Evolutionary conservation across 73 alveolate genomes (phyloP).

Genomic region (Symbiodinium natans): DNA sequence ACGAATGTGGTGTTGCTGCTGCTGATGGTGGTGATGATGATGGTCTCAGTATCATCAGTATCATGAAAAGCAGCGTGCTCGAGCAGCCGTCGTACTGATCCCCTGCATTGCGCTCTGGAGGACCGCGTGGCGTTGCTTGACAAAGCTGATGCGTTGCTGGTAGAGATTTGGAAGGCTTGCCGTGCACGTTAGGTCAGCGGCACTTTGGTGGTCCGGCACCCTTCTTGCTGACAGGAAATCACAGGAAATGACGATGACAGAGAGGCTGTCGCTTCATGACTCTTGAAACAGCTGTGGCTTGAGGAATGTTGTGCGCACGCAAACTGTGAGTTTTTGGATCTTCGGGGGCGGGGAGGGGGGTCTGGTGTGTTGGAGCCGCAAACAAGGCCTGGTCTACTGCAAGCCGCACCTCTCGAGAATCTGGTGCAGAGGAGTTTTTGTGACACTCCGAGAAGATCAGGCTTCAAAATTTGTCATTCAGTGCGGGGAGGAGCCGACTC

Average conservation of each 20-base stretch:
- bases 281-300: too few relatives aligned
- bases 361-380: not conserved
- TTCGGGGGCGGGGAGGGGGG: too few relatives aligned
- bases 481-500: conserved; percentile 34
- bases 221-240: conserved; percentile 43
- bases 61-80: not conserved
- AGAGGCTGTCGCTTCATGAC: conserved; percentile 11
- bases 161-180: conserved; percentile 77
- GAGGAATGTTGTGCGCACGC: too few relatives aligned
- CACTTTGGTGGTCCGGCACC: not conserved
- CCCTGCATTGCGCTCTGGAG: not conserved
- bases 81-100: not conserved
- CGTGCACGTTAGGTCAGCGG: not conserved
- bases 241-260: conserved; percentile 84
- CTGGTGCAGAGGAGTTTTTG: conserved; percentile 59
- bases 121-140: conserved; percentile 60
- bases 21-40: too few relatives aligned
- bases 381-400: conserved; percentile 85
- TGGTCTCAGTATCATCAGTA: too few relatives aligned
- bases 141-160: conserved; percentile 56
- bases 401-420: conserved; percentile 73
- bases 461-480: not conserved
- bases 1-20: not conserved
- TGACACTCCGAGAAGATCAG: not conserved
- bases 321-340: too few relatives aligned